Conservation (phyloP, 179 eudicot species). For the Corrigiola litoralis region DNA sequence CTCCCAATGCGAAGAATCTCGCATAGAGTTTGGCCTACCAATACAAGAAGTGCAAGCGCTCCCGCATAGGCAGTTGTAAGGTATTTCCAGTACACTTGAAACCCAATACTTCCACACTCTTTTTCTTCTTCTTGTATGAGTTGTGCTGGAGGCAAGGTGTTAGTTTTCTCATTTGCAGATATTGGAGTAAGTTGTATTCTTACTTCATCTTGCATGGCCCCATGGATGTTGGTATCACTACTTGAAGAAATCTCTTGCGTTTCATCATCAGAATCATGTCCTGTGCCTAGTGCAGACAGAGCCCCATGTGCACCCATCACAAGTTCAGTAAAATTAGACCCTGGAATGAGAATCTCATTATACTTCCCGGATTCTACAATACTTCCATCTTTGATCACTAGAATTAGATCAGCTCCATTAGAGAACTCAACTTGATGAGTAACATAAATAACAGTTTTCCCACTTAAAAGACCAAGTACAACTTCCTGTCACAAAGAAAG, state of each 20-base stretch:
- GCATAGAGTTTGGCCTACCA: not conserved
- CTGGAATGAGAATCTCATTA: constrained; percentile 3
- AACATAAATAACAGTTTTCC: constrained; percentile 10
- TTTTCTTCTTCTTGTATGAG: constrained; percentile 12
- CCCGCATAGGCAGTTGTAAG: constrained; percentile 7
- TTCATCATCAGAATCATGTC: not conserved
- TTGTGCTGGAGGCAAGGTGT: constrained; percentile 1
- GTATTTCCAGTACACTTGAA: constrained; percentile 8
- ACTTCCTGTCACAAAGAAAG: constrained; percentile 3
- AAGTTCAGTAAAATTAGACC: constrained; percentile 7
- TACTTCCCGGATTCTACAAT: constrained; percentile 10
- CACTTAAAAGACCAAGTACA: not conserved
- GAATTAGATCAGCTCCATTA: constrained; percentile 2
- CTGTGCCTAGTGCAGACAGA: not conserved
- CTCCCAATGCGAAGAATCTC: constrained; percentile 1
- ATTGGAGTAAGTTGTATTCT: too few species aligned
- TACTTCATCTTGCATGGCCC: not conserved
- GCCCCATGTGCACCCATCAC: not conserved
- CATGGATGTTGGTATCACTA: not conserved
- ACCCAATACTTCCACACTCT: constrained; percentile 9
- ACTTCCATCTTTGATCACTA: constrained; percentile 14
- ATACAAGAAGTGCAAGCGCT: not conserved
- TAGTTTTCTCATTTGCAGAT: not conserved
- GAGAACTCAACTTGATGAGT: constrained; percentile 15
- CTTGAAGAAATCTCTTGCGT: too few species aligned